Evolutionary conservation across 2,329 filamentous ascomycete genomes (phyloP).

Genomic region (Colletotrichum tropicicola): DNA sequence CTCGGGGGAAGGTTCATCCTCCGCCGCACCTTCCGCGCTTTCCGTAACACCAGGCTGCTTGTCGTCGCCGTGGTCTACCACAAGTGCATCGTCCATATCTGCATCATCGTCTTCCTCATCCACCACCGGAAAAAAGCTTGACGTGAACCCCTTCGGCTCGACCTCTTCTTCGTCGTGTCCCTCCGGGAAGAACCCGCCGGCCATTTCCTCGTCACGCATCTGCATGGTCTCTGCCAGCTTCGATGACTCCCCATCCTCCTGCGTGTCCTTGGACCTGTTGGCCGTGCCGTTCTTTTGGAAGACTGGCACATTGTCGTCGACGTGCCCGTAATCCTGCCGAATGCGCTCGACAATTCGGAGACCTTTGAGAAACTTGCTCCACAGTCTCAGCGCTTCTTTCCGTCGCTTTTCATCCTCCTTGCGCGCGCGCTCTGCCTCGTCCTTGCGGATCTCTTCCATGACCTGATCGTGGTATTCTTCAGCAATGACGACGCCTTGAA

Average conservation of each 20-base stretch:
- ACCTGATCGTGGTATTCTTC: constrained; percentile 79
- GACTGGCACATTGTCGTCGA: constrained; percentile 60
- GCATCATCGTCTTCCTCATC: constrained; percentile 52
- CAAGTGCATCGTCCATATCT: constrained; percentile 42
- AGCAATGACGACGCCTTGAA: constrained; percentile 89
- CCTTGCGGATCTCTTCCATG: constrained; percentile 80
- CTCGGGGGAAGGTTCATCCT: neutral
- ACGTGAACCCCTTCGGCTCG: constrained; percentile 44
- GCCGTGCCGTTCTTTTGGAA: constrained; percentile 55
- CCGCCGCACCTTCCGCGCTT: neutral
- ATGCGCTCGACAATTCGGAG: constrained; percentile 84
- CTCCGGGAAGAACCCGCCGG: constrained; percentile 69
- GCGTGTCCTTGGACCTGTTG: neutral
- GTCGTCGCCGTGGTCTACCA: constrained; percentile 41
- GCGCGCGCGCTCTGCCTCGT: constrained; percentile 77
- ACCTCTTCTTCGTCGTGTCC: constrained; percentile 60
- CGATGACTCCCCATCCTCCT: neutral
- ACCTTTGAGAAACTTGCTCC: constrained; percentile 89
- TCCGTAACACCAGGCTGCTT: neutral
- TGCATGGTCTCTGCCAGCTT: constrained; percentile 34
- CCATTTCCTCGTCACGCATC: constrained; percentile 59
- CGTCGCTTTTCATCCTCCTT: constrained; percentile 87
- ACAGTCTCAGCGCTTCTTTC: constrained; percentile 76
- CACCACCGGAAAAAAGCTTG: constrained; percentile 57
- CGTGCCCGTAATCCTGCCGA: constrained; percentile 77